phyloP scores from a whole-genome alignment of 2,329 filamentous ascomycete species.

The Tolypocladium endophyticum region DNA sequence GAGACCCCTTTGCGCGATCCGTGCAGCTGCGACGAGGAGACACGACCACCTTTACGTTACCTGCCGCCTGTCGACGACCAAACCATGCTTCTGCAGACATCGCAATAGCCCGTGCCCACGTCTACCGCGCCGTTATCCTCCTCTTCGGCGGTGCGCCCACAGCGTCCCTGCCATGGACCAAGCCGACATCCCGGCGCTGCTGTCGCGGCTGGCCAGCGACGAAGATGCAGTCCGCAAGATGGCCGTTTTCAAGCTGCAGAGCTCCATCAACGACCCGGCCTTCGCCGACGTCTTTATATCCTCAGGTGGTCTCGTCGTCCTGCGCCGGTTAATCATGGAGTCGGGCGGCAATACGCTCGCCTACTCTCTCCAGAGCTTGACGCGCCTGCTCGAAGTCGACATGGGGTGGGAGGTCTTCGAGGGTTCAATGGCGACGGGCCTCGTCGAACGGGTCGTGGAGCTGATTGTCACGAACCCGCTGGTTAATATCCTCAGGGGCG shows the following conservation, averaged over 20 bases:
- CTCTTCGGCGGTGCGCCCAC: constrained; percentile 1
- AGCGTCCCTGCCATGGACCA: constrained; percentile 42
- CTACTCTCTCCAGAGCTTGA: constrained; percentile 85
- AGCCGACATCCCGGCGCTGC: constrained; percentile 54
- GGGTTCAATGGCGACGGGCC: constrained; percentile 47
- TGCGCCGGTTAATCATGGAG: constrained; percentile 74
- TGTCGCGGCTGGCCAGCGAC: constrained; percentile 54
- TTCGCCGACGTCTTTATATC: constrained; percentile 96
- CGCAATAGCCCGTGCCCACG: not conserved
- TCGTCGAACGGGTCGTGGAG: constrained; percentile 72
- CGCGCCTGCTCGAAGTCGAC: constrained; percentile 82
- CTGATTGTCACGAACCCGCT: constrained; percentile 90
- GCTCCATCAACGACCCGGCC: constrained; percentile 86
- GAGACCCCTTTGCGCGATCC: not conserved
- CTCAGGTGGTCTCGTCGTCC: constrained; percentile 70
- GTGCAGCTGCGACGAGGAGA: not conserved
- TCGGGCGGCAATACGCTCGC: constrained; percentile 89
- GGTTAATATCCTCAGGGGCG: constrained; percentile 92
- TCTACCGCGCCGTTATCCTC: not conserved
- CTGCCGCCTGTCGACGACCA: not conserved
- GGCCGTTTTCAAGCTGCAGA: constrained; percentile 97
- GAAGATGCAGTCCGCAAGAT: constrained; percentile 94
- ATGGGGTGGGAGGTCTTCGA: constrained; percentile 94
- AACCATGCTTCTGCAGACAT: not conserved
- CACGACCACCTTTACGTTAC: not conserved